These are phyloP conservation scores for Candida buenavistaensis DNA, from an alignment of 1,139 yeast species.

Conservation along the genomic window DNA sequence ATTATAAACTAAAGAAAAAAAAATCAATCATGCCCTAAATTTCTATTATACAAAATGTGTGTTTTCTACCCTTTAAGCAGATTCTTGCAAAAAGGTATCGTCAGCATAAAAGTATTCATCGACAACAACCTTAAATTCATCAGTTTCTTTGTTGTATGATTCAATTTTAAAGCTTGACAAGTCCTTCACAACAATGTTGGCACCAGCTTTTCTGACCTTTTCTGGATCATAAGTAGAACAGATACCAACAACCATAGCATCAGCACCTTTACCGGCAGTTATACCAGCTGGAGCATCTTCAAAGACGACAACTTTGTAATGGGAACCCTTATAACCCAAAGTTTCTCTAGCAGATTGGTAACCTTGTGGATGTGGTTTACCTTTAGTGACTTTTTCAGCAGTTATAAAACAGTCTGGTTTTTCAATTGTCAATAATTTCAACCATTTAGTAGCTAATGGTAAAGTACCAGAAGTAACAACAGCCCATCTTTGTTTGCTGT, in stretches of 20 bases:
- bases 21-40: neutral
- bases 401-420: constrained; percentile 76
- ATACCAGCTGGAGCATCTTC: constrained; percentile 92
- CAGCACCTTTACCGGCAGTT: constrained; percentile 80
- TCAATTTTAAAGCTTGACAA: constrained; percentile 51
- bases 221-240: constrained; percentile 77
- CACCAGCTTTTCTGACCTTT: constrained; percentile 71
- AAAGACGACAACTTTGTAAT: constrained; percentile 64
- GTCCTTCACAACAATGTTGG: constrained; percentile 77
- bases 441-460: constrained; percentile 79
- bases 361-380: constrained; percentile 86
- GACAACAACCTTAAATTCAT: constrained; percentile 48
- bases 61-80: constrained; percentile 6
- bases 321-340: constrained; percentile 48
- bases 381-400: constrained; percentile 73
- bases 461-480: constrained; percentile 83
- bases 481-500: constrained; percentile 63
- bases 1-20: neutral
- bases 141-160: constrained; percentile 44
- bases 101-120: constrained; percentile 47
- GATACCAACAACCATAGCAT: constrained; percentile 80
- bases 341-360: constrained; percentile 65
- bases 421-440: constrained; percentile 59
- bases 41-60: constrained; percentile 4
- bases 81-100: constrained; percentile 39